Evolutionary conservation across 495 filamentous ascomycete species (phyloP), one percentile per base, ranked within the genome.

Genomic region (Bacidia gigantensis): DNA sequence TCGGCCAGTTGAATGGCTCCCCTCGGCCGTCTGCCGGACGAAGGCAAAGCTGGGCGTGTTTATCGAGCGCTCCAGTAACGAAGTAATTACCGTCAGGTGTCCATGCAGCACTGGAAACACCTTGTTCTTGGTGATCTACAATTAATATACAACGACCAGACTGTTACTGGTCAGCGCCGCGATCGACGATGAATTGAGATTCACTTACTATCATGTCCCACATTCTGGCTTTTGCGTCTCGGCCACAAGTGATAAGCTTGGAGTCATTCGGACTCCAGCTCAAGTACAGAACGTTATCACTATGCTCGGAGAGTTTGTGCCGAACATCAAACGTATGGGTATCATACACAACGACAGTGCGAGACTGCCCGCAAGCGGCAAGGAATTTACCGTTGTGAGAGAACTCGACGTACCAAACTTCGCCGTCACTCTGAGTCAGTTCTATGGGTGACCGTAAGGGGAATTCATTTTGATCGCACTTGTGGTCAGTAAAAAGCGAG

Each of bases 241-340:
- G 73, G 5, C 81, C 81, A 61, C 89, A 95, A 17, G 81, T 89
- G 26, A 95, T 80, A 2, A 99, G 68, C 61, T 83, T 86, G 0
- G 75, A 73, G 64, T 93, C 86, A 69, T 97, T 88, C 3, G 89
- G 89, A 65, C 87, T 94, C 92, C 92, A 99, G 2, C 84, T 72
- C 2, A 92, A 65, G 57, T 88, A 84, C 40, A 81, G 77, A 35
- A 96, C 80, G 7, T 81, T 77, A 2, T 71, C 69, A 1, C 74
- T 70, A 59, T 89, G 84, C 3, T 82, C 80, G 9, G 65, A 66
- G 10, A 95, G 67, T 46, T 58, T 75, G 54, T 86, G 78, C 17
- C 86, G 58, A 2, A 83, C 68, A 17, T 79, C 65, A 54, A 87
- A 94, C 1, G 70, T 74, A 14, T 67, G 69, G 3, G 87, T 86